Evolutionary conservation across 257 asterid species (phyloP).

Genomic region (Capsicum pubescens): DNA sequence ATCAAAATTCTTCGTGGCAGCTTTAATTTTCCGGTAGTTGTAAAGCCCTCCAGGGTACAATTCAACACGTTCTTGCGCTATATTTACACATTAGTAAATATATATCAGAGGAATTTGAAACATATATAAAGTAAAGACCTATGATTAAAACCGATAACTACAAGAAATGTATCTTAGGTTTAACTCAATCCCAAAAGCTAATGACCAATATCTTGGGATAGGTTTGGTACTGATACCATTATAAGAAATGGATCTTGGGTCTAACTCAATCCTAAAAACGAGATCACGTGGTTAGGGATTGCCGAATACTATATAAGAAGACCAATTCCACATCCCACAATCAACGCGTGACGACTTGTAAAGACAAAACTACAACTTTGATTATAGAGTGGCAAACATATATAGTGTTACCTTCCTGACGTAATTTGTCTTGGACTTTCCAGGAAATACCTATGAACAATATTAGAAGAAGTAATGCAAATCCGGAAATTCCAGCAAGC

Average conservation of each 20-base stretch:
- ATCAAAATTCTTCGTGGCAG: background rate
- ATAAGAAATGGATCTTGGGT: too few species aligned
- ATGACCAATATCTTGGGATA: too few species aligned
- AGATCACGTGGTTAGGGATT: too few species aligned
- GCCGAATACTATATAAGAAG: background rate
- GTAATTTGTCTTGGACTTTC: constrained; percentile 19
- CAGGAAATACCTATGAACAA: background rate
- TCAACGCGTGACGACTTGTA: background rate
- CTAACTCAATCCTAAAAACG: too few species aligned
- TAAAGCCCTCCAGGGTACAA: constrained; percentile 28
- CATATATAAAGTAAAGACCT: background rate
- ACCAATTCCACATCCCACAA: background rate
- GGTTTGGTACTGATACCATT: too few species aligned
- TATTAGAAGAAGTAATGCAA: constrained; percentile 17
- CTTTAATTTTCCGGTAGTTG: constrained; percentile 25
- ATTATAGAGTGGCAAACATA: background rate
- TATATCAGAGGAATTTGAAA: constrained; percentile 1
- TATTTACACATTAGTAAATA: background rate
- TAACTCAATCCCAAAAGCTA: background rate
- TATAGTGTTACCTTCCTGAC: constrained; percentile 16
- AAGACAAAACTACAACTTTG: background rate
- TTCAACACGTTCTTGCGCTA: background rate
- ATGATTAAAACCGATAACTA: background rate
- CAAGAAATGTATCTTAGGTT: background rate
- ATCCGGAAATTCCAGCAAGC: constrained; percentile 23